A percentile compares a stretch with the other conserved stretches of the same genome.
phyloP scores from a whole-genome alignment of 371 early-diverging fungal genomes.

The Mucor velutinosus region DNA sequence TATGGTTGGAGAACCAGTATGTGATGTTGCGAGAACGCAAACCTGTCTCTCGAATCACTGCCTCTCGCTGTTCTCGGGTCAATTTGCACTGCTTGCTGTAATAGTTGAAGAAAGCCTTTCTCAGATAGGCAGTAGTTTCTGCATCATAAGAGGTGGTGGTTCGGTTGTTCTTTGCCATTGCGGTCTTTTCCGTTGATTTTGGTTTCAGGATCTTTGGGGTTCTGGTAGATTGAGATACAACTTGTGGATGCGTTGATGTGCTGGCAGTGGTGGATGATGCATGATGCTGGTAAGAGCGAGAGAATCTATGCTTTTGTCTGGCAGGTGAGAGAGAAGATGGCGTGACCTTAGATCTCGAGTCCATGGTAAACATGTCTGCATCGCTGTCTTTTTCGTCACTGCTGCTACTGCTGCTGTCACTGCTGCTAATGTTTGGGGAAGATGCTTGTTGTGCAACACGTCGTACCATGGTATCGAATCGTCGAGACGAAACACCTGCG shows the following conservation, averaged over 20 bases:
- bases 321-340: neutral
- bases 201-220: neutral
- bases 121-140: constrained; percentile 40
- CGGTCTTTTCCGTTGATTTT: neutral
- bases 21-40: constrained; percentile 45
- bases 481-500: neutral
- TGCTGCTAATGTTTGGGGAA: neutral
- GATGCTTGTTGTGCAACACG: neutral
- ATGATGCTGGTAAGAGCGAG: neutral
- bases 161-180: constrained; percentile 4
- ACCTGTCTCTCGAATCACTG: constrained; percentile 33
- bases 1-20: constrained; percentile 53
- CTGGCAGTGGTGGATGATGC: neutral
- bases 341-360: neutral
- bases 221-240: neutral
- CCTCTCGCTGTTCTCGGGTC: constrained; percentile 30
- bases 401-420: neutral
- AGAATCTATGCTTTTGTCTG: neutral
- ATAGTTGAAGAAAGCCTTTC: constrained; percentile 38
- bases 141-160: constrained; percentile 51
- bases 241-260: neutral
- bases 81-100: constrained; percentile 40
- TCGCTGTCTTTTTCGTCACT: neutral
- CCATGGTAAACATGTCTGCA: neutral
- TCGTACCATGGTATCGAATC: neutral